Conservation (phyloP, 345 rosid species). For the Cochlearia excelsa region DNA sequence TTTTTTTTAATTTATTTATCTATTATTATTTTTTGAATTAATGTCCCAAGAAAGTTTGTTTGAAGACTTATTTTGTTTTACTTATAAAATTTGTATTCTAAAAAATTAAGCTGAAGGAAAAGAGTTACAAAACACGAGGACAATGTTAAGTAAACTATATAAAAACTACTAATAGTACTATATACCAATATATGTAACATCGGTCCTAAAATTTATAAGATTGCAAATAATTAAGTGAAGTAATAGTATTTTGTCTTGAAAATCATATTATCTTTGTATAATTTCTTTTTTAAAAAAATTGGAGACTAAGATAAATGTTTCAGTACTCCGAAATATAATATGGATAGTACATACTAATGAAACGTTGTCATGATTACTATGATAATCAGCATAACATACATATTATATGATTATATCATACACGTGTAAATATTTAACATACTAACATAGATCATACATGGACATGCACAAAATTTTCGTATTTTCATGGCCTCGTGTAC, state of each 20-base stretch:
- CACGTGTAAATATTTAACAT: conserved; percentile 7
- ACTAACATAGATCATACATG: conserved; percentile 15
- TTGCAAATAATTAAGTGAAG: no score
- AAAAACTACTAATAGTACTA: conserved; percentile 8
- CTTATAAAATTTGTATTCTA: neutral
- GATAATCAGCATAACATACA: no score
- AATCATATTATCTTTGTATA: no score
- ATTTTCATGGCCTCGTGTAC: neutral
- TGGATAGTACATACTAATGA: no score
- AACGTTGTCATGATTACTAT: no score
- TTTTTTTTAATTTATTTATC: conserved; percentile 29
- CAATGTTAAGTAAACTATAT: neutral
- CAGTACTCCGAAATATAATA: no score
- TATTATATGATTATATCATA: neutral
- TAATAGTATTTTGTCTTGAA: no score
- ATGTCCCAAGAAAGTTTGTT: conserved; percentile 40
- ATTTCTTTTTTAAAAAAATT: no score
- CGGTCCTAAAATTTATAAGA: neutral
- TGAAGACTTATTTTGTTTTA: conserved; percentile 22
- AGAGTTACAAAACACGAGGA: conserved; percentile 27
- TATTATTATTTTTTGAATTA: conserved; percentile 28
- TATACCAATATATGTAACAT: conserved; percentile 4
- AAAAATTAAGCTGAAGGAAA: conserved; percentile 19
- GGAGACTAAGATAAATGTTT: no score
- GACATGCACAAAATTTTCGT: conserved; percentile 10